phyloP scores from a whole-genome alignment of 148 eudicot species.

The Oxyria digyna region DNA sequence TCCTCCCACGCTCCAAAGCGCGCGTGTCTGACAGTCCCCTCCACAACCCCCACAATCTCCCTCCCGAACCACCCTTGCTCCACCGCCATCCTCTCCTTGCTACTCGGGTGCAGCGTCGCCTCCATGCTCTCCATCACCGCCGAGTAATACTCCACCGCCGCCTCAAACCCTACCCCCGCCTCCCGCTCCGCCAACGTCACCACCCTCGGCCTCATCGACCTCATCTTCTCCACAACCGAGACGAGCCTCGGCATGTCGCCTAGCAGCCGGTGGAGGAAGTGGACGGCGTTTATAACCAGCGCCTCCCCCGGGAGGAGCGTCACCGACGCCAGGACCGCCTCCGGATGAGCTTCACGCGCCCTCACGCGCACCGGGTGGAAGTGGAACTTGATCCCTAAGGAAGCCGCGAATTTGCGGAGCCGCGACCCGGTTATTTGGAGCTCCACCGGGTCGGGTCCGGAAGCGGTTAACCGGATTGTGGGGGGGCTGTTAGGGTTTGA shows the following conservation, averaged over 20 bases:
- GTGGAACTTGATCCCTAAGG: conserved; percentile 53
- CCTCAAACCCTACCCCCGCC: conserved; percentile 38
- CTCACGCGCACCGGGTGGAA: conserved; percentile 39
- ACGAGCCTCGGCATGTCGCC: conserved; percentile 29
- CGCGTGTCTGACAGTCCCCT: conserved; percentile 57
- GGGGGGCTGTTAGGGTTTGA: conserved; percentile 32
- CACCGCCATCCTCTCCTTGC: conserved; percentile 54
- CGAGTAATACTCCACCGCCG: conserved; percentile 53
- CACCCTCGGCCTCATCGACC: conserved; percentile 50
- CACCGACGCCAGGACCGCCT: conserved; percentile 20
- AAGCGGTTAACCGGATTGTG: conserved; percentile 51
- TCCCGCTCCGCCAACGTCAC: conserved; percentile 66
- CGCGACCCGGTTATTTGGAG: conserved; percentile 64
- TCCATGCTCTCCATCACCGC: conserved; percentile 69
- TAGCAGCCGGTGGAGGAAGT: conserved; percentile 58
- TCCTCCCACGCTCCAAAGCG: conserved; percentile 64
- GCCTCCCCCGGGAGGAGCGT: conserved; percentile 37
- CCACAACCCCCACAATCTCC: conserved; percentile 56
- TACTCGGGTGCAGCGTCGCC: conserved; percentile 76
- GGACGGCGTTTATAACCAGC: conserved; percentile 63
- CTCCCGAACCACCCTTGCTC: conserved; percentile 70
- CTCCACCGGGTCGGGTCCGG: conserved; percentile 30
- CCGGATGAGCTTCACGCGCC: no score
- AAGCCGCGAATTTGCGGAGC: conserved; percentile 47
- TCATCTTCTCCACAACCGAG: conserved; percentile 32